phyloP scores from a whole-genome alignment of 2,329 filamentous ascomycete genomes.

The Endocalyx cinctus region DNA sequence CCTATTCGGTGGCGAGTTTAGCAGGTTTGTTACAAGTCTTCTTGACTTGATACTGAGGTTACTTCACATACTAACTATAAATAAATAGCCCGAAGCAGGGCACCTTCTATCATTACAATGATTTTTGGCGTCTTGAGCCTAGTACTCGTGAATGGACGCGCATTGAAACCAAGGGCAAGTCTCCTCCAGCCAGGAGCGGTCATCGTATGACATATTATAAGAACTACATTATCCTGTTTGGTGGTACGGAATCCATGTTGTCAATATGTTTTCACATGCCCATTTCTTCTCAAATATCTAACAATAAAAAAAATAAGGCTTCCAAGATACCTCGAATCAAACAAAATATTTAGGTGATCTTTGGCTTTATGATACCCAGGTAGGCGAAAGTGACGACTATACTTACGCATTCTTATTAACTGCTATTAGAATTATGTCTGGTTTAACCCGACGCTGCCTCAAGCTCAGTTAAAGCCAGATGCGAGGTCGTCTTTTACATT shows the following conservation, averaged over 20 bases:
- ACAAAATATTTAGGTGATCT: constrained; percentile 91
- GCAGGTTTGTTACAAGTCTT: constrained; percentile 43
- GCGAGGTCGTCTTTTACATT: constrained; percentile 88
- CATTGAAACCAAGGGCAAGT: constrained; percentile 73
- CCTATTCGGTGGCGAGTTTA: constrained; percentile 94
- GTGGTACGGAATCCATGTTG: constrained; percentile 39
- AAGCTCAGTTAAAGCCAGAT: constrained; percentile 82
- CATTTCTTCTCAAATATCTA: constrained; percentile 10
- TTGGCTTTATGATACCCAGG: constrained; percentile 85
- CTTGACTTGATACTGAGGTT: constrained; percentile 5
- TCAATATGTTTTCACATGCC: not conserved
- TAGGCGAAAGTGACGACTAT: no score
- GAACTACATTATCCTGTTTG: constrained; percentile 92
- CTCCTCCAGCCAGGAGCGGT: constrained; percentile 80
- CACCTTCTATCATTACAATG: constrained; percentile 98
- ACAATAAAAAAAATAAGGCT: no score
- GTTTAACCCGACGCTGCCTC: constrained; percentile 70
- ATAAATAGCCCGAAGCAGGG: constrained; percentile 72
- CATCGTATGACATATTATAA: constrained; percentile 97
- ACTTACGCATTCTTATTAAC: no score
- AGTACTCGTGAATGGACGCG: constrained; percentile 83
- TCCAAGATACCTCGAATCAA: constrained; percentile 92
- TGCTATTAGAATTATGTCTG: constrained; percentile 79
- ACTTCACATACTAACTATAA: not conserved
- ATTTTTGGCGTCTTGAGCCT: constrained; percentile 93